Evolutionary conservation across 2,329 filamentous ascomycete genomes (phyloP), one percentile per base, ranked within the genome.

Genomic region (Ceratocystis alfenasii): DNA sequence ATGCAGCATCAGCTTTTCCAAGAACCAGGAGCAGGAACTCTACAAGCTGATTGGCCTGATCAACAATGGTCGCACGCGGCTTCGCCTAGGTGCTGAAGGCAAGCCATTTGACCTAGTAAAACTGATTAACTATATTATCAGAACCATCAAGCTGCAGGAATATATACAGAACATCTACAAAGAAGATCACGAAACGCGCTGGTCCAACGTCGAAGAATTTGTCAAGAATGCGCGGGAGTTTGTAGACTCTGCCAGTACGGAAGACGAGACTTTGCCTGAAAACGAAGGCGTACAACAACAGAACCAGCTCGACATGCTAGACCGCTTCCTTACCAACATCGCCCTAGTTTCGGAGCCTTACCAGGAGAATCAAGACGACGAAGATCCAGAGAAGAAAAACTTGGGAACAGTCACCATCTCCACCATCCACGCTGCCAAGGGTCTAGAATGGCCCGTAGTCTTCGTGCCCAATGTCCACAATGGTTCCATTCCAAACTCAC

Each of bases 341-440:
- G 86, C 90, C 0, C 77, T 99, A n/a, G 88, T 90, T 2, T 87
- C 90, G 0, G 90, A 95, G 69, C 82, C 87, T 0, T 86, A 90
- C 70, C 82, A 85, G 28, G 80, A 83, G 8, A 79, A 82, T 2
- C 79, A 81, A 1, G 78, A 80, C 25, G 80, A 83, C 64, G 78
- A 78, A 33, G 82, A 79, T 33, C 78, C 83, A 1, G 44, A 10
- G 8, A 33, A n/a, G 25, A 59, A 59, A 25, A 5, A 53, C 17
- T 4, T 60, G 7, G 66, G 66, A 3, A 80, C 89, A 70, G 84
- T 97, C 22, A 96, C 92, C 0, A 90, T 99, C 28, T 96, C 91
- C 5, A 99, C 93, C 0, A 96, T 99, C 10, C 93, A 99, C 73
- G 91, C 92, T 0, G 90, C 93, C 2, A 99, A 99, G 75, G 93